Evolutionary conservation across 2,329 filamentous ascomycete genomes (phyloP).

Genomic region (Macrophomina tecta): DNA sequence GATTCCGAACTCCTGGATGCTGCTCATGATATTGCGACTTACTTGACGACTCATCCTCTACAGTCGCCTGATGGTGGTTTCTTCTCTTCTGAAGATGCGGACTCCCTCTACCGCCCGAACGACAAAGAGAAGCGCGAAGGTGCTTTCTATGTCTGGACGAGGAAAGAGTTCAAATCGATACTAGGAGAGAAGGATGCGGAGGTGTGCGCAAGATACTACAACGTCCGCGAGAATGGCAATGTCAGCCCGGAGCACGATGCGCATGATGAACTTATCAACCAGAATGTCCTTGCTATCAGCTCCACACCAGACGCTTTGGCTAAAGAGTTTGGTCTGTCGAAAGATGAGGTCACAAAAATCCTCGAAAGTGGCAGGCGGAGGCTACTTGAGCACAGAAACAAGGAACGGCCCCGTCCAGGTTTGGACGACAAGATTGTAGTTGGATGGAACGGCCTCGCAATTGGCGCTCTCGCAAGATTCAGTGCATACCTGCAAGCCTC

Average conservation of each 20-base stretch:
- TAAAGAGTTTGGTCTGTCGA: slow-evolving; percentile 74
- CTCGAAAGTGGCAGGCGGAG: slow-evolving; percentile 71
- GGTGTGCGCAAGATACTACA: slow-evolving; percentile 83
- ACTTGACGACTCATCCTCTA: slow-evolving; percentile 76
- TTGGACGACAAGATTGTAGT: slow-evolving; percentile 89
- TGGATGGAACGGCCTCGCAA: slow-evolving; percentile 86
- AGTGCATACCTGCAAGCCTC: slow-evolving; percentile 63
- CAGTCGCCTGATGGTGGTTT: slow-evolving; percentile 74
- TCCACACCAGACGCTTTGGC: slow-evolving; percentile 72
- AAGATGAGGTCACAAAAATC: slow-evolving; percentile 70
- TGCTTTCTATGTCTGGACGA: slow-evolving; percentile 93
- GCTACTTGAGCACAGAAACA: slow-evolving; percentile 73
- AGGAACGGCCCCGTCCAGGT: slow-evolving; percentile 75
- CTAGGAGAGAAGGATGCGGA: slow-evolving; percentile 72
- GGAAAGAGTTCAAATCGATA: slow-evolving; percentile 81
- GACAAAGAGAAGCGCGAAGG: slow-evolving; percentile 87
- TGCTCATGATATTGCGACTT: slow-evolving; percentile 83
- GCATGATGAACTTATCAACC: slow-evolving; percentile 92
- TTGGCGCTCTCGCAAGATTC: slow-evolving; percentile 79
- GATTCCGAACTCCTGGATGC: slow-evolving; percentile 77
- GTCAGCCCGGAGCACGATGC: slow-evolving; percentile 82
- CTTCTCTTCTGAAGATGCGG: slow-evolving; percentile 87
- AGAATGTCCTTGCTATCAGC: slow-evolving; percentile 82
- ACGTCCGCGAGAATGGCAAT: slow-evolving; percentile 83
- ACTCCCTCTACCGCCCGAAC: slow-evolving; percentile 75